phyloP scores from a whole-genome alignment of 208 protist species.

The Leishmania guyanensis region DNA sequence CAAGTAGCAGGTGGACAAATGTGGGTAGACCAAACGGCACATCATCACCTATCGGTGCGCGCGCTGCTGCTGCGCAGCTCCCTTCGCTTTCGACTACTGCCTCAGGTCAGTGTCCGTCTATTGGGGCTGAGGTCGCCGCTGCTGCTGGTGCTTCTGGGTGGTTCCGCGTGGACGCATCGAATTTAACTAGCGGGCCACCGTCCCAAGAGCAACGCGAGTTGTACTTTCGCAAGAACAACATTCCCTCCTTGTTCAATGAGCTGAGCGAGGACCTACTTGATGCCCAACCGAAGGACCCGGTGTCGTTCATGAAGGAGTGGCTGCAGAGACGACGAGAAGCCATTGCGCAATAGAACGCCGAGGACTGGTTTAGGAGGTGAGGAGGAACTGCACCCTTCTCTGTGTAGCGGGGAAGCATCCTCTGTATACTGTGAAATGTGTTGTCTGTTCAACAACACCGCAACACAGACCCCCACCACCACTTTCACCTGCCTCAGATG shows the following conservation, averaged over 20 bases:
- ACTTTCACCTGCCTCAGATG: not conserved
- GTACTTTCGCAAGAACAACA: constrained; percentile 33
- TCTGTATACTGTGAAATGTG: not conserved
- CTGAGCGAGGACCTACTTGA: constrained; percentile 52
- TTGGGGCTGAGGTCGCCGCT: not conserved
- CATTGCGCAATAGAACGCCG: constrained; percentile 8
- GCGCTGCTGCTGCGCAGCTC: not conserved
- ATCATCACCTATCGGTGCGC: not conserved
- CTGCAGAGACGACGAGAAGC: constrained; percentile 39
- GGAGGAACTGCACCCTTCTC: not conserved
- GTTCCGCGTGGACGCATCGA: not conserved
- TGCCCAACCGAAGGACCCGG: constrained; percentile 51
- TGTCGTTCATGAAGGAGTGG: constrained; percentile 63
- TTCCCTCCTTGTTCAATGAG: constrained; percentile 62
- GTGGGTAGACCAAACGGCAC: not conserved
- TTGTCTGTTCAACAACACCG: not conserved
- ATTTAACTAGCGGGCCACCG: not conserved
- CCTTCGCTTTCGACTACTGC: not conserved
- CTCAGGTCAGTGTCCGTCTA: not conserved
- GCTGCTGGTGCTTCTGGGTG: not conserved
- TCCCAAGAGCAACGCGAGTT: constrained; percentile 3
- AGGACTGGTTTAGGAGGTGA: not conserved
- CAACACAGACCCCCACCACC: not conserved
- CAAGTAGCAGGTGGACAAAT: not conserved
- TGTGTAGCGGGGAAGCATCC: not conserved